Evolutionary conservation across 495 filamentous ascomycete genomes (phyloP), one percentile per base, ranked within the genome.

Genomic region (Hypoxylon fuscum): DNA sequence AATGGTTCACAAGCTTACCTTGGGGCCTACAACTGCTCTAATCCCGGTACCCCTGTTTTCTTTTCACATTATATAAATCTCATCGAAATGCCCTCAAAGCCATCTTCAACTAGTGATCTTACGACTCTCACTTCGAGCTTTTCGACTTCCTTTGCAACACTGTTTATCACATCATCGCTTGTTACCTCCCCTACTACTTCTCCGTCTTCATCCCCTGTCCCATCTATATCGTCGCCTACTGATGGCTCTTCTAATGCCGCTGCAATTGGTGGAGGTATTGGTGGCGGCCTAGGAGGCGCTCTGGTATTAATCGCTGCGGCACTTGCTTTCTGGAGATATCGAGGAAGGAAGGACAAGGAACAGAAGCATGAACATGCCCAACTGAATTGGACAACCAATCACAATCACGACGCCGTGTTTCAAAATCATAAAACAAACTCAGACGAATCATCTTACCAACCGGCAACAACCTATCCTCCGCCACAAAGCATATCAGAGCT

Each of bases 41-140:
- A 64, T 18, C 38, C 20, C 14, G 42, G 15, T 1, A 48, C 46
- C 11, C 53, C 60, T 1, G 40, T 57, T 0, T 64, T 64, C 53
- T 58, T 64, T 43, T 64, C 60, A 10, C 60, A 58, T 21, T 64
- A 64, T 32, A 57, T 64, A 17, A 64, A 58, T 29, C 53, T 64
- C 10, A 21, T 47, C 31, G 42, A 53, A 4, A 15, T 37, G 21
- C 23, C 44, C 1, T 12, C 45, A 5, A 18, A 11, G 6, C 15
- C 23, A 40, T 11, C 2, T 4, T 10, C 49, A 9, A 21, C 58
- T 17, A 47, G 17, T 35, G 25, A 14, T 12, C 38, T 38, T 17
- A 14, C 29, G 1, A 44, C 14, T 5, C 8, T 11, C 3, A 11
- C 40, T 31, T 23, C 34, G 14, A 42, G 18, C 15, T 14, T 25